Base-by-base conservation (phyloP, 2,329 filamentous ascomycete genomes). In the Myriosclerotinia scirpicola region DNA sequence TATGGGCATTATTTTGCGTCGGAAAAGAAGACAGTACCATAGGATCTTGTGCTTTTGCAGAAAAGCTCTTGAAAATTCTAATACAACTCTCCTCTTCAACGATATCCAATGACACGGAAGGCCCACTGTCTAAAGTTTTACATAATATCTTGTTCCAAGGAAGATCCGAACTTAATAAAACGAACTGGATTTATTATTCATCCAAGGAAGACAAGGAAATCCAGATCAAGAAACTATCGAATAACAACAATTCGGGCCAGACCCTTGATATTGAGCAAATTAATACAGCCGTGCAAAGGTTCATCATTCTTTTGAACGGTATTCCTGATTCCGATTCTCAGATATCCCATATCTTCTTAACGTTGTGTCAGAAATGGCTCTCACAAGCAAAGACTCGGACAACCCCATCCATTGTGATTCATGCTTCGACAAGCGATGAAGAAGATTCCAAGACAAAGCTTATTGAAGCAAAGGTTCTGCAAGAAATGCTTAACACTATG, bases 401-500 rank as follows among this genome's bases (percentile, higher is more conserved):
- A 30, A 38, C 26, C 11, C 20, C 26, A 20, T 30, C 66, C 52
- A 65, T 65, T 71, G n/a, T 73, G 54, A 77, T 79, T 42, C 65
- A 75, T 12, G 73, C 75, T n/a, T 69, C 75, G 12, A 71, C 77
- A 26, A 75, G 79, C 1, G 71, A 77, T 5, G 64, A 72, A 0
- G 72, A 75, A 1, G 81, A 85, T 55, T 79, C 84, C 0, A 67
- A 86, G 3, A 74, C 74, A 5, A 80, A 81, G 5, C 77, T 92
- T 1, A 76, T 83, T 7, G 82, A 90, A 69, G 81, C 87, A 6
- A 86, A 86, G 59, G 77, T 91, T 0, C 80, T 91, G 9, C 87
- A 90, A 72, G 83, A 82, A 44, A 82, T 92, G 77, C 85, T 91
- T 76, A 83, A 85, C 34, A 82, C 80, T 55, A 83, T 88, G 55